Evolutionary conservation across 139 green algal genomes (phyloP).

Genomic region (Chlorella sp.): DNA sequence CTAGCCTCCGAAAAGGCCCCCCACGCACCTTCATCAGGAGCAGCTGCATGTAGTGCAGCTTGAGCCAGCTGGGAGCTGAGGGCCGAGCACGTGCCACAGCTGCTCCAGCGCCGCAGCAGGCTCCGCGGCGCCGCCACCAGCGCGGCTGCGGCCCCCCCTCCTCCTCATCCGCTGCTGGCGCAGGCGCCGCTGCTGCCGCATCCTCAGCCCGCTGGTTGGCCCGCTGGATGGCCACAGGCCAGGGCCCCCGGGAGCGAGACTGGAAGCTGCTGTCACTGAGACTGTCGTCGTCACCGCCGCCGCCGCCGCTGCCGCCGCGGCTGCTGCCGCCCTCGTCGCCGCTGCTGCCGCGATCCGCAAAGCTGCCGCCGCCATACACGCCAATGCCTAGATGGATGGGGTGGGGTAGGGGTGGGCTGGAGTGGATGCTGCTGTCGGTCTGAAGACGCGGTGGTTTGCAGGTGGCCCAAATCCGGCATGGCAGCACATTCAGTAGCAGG

Average conservation of each 20-base stretch:
- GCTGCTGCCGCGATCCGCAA: not conserved
- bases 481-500: not conserved
- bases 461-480: too few species aligned
- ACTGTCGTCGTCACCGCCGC: not conserved
- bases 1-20: not conserved
- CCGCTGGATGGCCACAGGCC: not conserved
- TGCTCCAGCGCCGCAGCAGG: not conserved
- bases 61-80: not conserved
- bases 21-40: not conserved
- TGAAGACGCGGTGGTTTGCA: too few species aligned
- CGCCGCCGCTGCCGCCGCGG: not conserved
- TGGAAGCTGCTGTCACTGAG: not conserved
- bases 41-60: constrained; percentile 21
- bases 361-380: constrained; percentile 13
- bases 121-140: not conserved
- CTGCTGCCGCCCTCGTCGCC: not conserved
- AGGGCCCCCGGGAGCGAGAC: not conserved
- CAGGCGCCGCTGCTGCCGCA: not conserved
- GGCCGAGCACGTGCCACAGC: not conserved
- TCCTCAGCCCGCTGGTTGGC: not conserved
- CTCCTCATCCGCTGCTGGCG: not conserved
- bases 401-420: not conserved
- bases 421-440: not conserved
- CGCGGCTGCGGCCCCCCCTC: not conserved
- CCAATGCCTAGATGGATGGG: not conserved